Evolutionary conservation across 805 yeast genomes (phyloP).

Genomic region (Saccharomycopsis vini): DNA sequence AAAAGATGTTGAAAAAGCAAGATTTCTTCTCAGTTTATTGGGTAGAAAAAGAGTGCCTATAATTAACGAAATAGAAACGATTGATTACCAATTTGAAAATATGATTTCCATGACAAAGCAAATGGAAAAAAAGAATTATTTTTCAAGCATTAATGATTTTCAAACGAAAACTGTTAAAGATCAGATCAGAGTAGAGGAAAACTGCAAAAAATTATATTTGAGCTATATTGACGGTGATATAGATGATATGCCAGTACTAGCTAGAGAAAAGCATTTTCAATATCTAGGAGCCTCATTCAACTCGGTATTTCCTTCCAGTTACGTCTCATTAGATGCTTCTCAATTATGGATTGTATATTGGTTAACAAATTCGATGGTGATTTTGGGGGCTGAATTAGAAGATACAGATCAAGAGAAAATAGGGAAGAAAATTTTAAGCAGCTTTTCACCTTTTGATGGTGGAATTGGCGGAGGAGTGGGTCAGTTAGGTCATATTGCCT

Average conservation of each 20-base stretch:
- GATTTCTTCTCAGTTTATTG: conserved; percentile 4
- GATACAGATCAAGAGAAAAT: conserved; percentile 26
- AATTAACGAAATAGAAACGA: conserved; percentile 18
- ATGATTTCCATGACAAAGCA: conserved; percentile 4
- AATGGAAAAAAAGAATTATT: conserved; percentile 19
- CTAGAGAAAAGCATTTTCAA: conserved; percentile 21
- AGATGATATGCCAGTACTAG: conserved; percentile 15
- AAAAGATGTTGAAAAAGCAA: background rate
- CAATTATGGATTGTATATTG: conserved; percentile 88
- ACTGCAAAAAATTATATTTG: conserved; percentile 27
- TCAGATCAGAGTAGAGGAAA: conserved; percentile 33
- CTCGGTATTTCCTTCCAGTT: conserved; percentile 41
- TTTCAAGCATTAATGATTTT: conserved; percentile 17
- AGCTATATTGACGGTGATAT: conserved; percentile 25
- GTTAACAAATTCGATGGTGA: conserved; percentile 49
- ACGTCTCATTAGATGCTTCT: conserved; percentile 68
- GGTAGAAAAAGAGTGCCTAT: conserved; percentile 8
- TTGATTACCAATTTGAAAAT: conserved; percentile 18
- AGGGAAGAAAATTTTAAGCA: conserved; percentile 25
- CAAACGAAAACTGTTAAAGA: conserved; percentile 30
- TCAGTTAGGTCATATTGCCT: conserved; percentile 78
- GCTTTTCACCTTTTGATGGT: conserved; percentile 33
- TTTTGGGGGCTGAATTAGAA: conserved; percentile 29
- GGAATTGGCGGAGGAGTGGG: conserved; percentile 84
- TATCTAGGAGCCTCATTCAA: conserved; percentile 28